Percentiles rank a stretch among this genome's conserved stretches.
phyloP scores from a whole-genome alignment of 495 filamentous ascomycete species.

The Trichodelitschia bisporula region DNA sequence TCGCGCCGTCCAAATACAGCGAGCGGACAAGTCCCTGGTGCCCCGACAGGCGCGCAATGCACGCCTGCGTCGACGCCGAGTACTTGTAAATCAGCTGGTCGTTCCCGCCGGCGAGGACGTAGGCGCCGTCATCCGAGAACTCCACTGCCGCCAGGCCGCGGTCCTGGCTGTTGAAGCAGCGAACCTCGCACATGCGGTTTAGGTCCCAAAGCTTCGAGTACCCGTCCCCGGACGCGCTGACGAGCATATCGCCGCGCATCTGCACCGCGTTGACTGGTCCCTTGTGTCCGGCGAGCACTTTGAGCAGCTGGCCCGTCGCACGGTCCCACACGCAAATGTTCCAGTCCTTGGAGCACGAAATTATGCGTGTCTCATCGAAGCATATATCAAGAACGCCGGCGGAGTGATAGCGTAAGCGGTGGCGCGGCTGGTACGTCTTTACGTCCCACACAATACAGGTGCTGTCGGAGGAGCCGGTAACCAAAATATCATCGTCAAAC shows the following conservation, averaged over 20 bases:
- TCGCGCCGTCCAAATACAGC: constrained; percentile 63
- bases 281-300: constrained; percentile 54
- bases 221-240: constrained; percentile 82
- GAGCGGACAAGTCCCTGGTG: constrained; percentile 67
- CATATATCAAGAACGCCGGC: constrained; percentile 82
- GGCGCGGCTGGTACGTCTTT: constrained; percentile 46
- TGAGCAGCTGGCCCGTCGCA: constrained; percentile 41
- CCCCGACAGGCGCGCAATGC: constrained; percentile 48
- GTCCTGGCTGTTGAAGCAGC: constrained; percentile 66
- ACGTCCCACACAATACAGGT: constrained; percentile 74
- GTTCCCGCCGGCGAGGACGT: constrained; percentile 80
- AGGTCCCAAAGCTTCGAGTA: constrained; percentile 89
- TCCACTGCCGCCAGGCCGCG: constrained; percentile 88
- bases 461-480: constrained; percentile 81
- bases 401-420: constrained; percentile 47
- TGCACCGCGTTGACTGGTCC: constrained; percentile 94
- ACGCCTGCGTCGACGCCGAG: constrained; percentile 70
- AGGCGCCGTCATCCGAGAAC: constrained; percentile 73
- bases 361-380: constrained; percentile 75
- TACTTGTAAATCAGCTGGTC: constrained; percentile 86
- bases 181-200: constrained; percentile 55
- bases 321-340: constrained; percentile 88
- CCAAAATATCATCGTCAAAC: constrained; percentile 75
- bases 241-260: constrained; percentile 70
- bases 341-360: constrained; percentile 88